These are phyloP conservation scores for Sugiyamaella castrensis DNA, from an alignment of 1,139 yeast genomes.

Conservation along the genomic window DNA sequence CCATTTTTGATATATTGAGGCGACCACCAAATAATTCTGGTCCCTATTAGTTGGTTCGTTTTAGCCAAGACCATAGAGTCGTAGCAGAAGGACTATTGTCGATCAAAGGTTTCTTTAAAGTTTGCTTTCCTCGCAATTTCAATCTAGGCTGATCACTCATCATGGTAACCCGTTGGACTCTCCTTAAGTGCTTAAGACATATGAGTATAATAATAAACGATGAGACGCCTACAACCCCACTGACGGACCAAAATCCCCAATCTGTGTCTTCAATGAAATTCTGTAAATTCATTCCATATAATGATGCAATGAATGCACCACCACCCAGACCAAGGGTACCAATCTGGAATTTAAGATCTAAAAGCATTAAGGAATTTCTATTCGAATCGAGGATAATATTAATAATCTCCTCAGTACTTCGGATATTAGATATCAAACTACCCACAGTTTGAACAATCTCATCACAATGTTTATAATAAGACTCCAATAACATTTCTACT, in stretches of 20 bases:
- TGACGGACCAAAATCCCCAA: conserved; percentile 64
- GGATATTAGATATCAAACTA: conserved; percentile 75
- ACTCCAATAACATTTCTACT: conserved; percentile 85
- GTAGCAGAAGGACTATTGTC: conserved; percentile 1
- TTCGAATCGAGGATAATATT: conserved; percentile 93
- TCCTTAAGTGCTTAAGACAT: conserved; percentile 47
- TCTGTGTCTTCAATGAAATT: conserved; percentile 82
- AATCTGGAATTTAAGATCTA: conserved; percentile 82
- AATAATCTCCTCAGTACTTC: conserved; percentile 93
- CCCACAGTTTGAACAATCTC: conserved; percentile 95
- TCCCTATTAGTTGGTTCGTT: conserved; percentile 8
- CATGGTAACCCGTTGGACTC: conserved; percentile 66
- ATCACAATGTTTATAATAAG: conserved; percentile 93
- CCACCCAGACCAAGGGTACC: conserved; percentile 87
- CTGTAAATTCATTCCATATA: conserved; percentile 94
- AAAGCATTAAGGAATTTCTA: conserved; percentile 88
- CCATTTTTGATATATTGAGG: too few species aligned
- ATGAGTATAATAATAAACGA: conserved; percentile 39
- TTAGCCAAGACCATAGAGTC: conserved; percentile 14
- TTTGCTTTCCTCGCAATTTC: conserved; percentile 7
- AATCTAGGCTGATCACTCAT: conserved; percentile 38
- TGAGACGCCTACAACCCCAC: conserved; percentile 46
- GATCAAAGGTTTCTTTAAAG: background rate
- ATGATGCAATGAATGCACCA: conserved; percentile 77
- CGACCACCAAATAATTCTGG: too few species aligned